Evolutionary conservation across 1,284 basidiomycete genomes (phyloP).

Genomic region (Irpex rosettiformis): DNA sequence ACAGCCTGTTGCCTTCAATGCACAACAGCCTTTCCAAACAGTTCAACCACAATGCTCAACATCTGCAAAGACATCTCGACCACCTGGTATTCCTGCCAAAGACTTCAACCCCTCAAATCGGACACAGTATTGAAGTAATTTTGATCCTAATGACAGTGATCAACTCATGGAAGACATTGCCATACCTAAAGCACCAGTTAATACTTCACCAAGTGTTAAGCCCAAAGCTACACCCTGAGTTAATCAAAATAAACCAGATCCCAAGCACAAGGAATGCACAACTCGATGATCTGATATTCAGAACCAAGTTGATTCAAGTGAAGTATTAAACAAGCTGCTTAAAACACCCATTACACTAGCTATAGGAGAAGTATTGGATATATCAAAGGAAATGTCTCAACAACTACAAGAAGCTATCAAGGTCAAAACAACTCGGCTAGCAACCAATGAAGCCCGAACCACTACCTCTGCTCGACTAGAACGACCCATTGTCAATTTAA

Average conservation of each 20-base stretch:
- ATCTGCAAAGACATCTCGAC: background rate
- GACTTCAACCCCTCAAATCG: background rate
- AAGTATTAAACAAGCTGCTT: slow-evolving; percentile 1
- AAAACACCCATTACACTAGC: slow-evolving; percentile 4
- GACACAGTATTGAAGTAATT: background rate
- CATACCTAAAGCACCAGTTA: background rate
- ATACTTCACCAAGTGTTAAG: background rate
- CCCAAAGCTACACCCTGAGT: background rate
- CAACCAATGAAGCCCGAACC: background rate
- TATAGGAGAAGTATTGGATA: slow-evolving; percentile 3
- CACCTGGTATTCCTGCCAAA: background rate
- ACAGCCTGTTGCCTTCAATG: background rate
- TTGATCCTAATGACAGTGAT: slow-evolving; percentile 2
- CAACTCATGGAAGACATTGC: slow-evolving; percentile 8
- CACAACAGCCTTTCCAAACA: background rate
- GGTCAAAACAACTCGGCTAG: background rate
- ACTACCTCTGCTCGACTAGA: background rate
- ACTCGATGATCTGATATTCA: slow-evolving; percentile 6
- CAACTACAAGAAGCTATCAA: slow-evolving; percentile 9
- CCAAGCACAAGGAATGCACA: background rate
- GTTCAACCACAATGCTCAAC: background rate
- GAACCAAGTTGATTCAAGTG: background rate
- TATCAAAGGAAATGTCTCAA: slow-evolving; percentile 7
- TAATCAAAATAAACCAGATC: background rate
- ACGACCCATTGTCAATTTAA: background rate